Base-by-base conservation (phyloP, 371 early-diverging fungal species). In the Apophysomyces variabilis region DNA sequence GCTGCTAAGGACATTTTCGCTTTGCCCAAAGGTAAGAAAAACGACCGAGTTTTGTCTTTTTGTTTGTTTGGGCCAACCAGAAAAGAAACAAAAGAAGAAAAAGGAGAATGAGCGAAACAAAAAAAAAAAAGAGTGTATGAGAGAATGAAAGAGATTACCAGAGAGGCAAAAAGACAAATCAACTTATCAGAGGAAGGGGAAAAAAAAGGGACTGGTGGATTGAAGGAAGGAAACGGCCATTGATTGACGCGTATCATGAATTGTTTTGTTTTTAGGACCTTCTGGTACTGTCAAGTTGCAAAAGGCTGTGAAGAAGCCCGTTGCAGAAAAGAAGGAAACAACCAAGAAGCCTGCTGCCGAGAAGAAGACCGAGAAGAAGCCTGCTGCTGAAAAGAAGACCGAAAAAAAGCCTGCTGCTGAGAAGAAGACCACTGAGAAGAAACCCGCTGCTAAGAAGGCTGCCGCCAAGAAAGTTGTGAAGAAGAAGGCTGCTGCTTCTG, bases 251-350 rank as follows among this genome's bases (percentile, higher is more conserved):
- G 65, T 57, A 39, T 35, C 18, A 44, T 45, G 43, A 32, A 13
- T 39, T 45, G 50, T 47, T 37, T 39, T 43, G 43, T 50, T 4
- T 21, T 21, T 57, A 79, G 84, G 84, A 66, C 79, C 84, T 67
- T 85, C 84, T 66, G 90, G 92, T 57, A 85, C 89, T 50, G 82
- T 91, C 66, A 92, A 92, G 80, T 76, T 93, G 60, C 85, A 78
- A 68, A 90, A 89, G 81, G 72, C 82, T 68, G 84, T 74, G 73
- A 80, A 85, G 82, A 86, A 84, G 76, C 72, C 79, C 62, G 71
- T 70, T 59, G 77, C 74, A 62, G 78, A 75, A 65, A 79, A 79
- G 76, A 81, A 86, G 78, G 76, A 76, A 65, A 45, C 61, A 21
- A 71, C 72, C 39, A 87, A 85, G 82, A 85, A 85, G 77, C 70